phyloP scores from a whole-genome alignment of 345 rosid species.

The Salix exigua region DNA sequence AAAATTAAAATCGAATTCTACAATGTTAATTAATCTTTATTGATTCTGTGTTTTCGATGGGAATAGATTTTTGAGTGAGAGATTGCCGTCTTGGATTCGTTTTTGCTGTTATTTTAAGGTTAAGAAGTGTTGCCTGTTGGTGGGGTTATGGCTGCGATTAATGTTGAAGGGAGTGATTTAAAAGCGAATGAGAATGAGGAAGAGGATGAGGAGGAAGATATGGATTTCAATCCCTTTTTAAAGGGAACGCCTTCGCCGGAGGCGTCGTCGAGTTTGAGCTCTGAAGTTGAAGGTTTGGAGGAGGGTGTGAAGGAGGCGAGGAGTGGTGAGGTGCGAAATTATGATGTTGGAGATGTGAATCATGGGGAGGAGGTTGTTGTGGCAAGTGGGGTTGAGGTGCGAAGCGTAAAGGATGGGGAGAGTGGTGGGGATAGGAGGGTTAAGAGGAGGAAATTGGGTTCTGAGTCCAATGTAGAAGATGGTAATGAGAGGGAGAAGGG shows the following conservation, averaged over 20 bases:
- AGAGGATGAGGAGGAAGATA: conserved; percentile 65
- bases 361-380: conserved; percentile 37
- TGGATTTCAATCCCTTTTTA: conserved; percentile 77
- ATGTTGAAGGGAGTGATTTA: not conserved
- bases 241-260: conserved; percentile 69
- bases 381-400: conserved; percentile 19
- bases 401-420: conserved; percentile 8
- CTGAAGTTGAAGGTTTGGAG: conserved; percentile 55
- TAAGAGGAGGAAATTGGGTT: conserved; percentile 23
- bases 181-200: conserved; percentile 29
- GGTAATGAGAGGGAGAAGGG: conserved; percentile 16
- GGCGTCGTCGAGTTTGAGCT: conserved; percentile 87
- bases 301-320: conserved; percentile 27
- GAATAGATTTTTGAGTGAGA: too few species aligned
- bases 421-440: not conserved
- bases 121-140: too few species aligned
- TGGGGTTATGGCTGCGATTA: too few species aligned
- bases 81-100: too few species aligned
- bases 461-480: conserved; percentile 15
- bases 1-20: too few species aligned
- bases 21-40: too few species aligned
- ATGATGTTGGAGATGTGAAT: conserved; percentile 33
- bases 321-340: conserved; percentile 17
- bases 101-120: too few species aligned
- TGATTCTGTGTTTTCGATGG: too few species aligned